Evolutionary conservation across 1,139 yeast genomes (phyloP).

Genomic region (Groenewaldozyma sp.): DNA sequence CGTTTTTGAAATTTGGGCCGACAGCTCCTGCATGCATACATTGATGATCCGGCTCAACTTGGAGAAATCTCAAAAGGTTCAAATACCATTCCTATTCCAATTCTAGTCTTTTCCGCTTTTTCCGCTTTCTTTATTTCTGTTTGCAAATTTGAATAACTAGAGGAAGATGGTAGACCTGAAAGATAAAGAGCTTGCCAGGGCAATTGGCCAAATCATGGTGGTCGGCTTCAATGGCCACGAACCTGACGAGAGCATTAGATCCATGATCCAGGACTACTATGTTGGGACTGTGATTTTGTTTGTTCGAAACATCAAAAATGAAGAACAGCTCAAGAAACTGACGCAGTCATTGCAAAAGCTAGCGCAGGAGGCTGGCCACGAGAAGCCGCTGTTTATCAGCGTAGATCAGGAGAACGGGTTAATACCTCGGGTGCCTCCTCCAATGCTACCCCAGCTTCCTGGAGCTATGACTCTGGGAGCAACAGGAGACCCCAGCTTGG

Average conservation of each 20-base stretch:
- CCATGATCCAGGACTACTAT: constrained; percentile 42
- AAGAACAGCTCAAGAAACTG: constrained; percentile 40
- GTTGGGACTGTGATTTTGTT: constrained; percentile 45
- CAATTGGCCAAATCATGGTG: constrained; percentile 34
- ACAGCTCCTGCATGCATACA: no score
- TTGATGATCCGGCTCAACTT: neutral
- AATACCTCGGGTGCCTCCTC: constrained; percentile 28
- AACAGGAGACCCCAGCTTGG: constrained; percentile 39
- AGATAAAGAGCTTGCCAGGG: constrained; percentile 6
- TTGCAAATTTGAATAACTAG: no score
- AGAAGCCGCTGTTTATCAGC: constrained; percentile 37
- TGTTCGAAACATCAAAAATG: constrained; percentile 32
- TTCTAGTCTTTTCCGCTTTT: neutral
- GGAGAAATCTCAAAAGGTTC: neutral
- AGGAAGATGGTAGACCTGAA: neutral
- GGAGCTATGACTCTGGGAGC: constrained; percentile 55
- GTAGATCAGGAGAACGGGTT: constrained; percentile 37
- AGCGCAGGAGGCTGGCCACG: constrained; percentile 41
- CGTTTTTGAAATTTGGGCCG: no score
- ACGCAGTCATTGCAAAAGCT: constrained; percentile 44
- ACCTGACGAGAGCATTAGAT: constrained; percentile 44
- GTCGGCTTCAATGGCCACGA: constrained; percentile 52
- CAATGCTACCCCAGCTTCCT: constrained; percentile 37
- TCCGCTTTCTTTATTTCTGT: neutral
- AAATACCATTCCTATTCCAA: neutral